Conservation (phyloP, 306 rosid genomes). For the Rosa lucieae region DNA sequence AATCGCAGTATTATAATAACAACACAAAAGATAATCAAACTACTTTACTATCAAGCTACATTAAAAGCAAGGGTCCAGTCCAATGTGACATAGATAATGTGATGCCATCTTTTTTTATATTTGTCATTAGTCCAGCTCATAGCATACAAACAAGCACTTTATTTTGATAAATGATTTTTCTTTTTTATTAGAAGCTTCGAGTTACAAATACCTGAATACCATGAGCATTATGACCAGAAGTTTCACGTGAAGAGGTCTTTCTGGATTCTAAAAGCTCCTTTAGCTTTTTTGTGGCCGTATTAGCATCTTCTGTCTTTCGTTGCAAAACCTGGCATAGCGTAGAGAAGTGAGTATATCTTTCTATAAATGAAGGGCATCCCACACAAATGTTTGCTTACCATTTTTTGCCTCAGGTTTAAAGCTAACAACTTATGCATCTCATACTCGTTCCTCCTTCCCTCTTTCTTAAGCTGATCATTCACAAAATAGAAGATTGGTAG, state of each 20-base stretch:
- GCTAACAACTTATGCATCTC: constrained; percentile 96
- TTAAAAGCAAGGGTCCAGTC: background rate
- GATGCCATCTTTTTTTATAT: background rate
- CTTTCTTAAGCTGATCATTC: constrained; percentile 85
- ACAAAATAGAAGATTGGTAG: constrained; percentile 17
- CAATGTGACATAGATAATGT: background rate
- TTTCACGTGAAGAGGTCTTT: constrained; percentile 73
- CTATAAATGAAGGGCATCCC: constrained; percentile 5
- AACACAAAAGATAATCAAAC: background rate
- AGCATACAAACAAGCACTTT: background rate
- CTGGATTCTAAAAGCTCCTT: constrained; percentile 89
- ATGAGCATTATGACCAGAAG: constrained; percentile 61
- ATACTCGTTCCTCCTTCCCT: constrained; percentile 93
- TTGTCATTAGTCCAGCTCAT: background rate
- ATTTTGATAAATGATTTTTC: background rate
- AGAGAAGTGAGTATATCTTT: constrained; percentile 16
- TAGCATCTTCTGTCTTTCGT: constrained; percentile 96
- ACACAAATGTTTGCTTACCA: constrained; percentile 50
- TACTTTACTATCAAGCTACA: background rate
- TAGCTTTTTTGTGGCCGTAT: constrained; percentile 86
- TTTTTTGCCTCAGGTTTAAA: constrained; percentile 93
- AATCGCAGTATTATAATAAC: background rate
- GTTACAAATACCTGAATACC: constrained; percentile 70
- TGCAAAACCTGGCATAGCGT: constrained; percentile 68
- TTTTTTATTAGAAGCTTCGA: background rate